Evolutionary conservation across 805 yeast genomes (phyloP).

Genomic region (Wickerhamiella allomyrinae): DNA sequence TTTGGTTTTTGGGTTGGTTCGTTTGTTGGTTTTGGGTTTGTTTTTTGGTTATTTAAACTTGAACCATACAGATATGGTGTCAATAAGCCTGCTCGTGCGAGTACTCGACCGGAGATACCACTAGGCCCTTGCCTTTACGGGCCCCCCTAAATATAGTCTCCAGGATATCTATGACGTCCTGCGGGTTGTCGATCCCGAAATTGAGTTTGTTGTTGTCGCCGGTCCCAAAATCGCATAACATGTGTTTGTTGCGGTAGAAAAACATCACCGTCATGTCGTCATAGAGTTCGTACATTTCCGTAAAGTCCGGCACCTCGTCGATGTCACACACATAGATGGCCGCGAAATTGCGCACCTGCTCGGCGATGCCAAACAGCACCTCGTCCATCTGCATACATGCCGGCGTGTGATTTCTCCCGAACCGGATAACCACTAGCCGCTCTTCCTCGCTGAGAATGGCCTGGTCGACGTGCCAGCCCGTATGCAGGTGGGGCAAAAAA

Average conservation of each 20-base stretch:
- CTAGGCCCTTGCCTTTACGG: slow-evolving; percentile 81
- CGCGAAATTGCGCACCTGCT: slow-evolving; percentile 75
- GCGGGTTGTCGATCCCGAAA: slow-evolving; percentile 62
- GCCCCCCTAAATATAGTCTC: slow-evolving; percentile 90
- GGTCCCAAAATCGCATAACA: slow-evolving; percentile 98
- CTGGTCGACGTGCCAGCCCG: slow-evolving; percentile 98
- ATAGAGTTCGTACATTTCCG: slow-evolving; percentile 73
- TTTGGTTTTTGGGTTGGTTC: no score
- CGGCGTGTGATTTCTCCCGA: slow-evolving; percentile 63
- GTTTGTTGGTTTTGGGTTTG: no score
- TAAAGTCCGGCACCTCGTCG: slow-evolving; percentile 81
- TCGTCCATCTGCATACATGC: slow-evolving; percentile 90
- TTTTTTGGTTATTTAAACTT: no score
- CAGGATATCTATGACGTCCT: slow-evolving; percentile 79
- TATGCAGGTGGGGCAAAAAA: slow-evolving; percentile 61
- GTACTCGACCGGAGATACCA: slow-evolving; percentile 51
- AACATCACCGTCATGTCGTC: slow-evolving; percentile 92
- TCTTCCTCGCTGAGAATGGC: slow-evolving; percentile 84
- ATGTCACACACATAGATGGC: slow-evolving; percentile 80
- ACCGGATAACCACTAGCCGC: slow-evolving; percentile 71
- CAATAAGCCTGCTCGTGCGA: slow-evolving; percentile 7
- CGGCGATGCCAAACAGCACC: slow-evolving; percentile 61
- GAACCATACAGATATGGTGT: background rate
- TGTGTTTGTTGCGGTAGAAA: slow-evolving; percentile 78
- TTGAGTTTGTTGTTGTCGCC: slow-evolving; percentile 93